These are phyloP conservation scores for Daedalea quercina DNA, from an alignment of 768 basidiomycete species.

Conservation along the genomic window DNA sequence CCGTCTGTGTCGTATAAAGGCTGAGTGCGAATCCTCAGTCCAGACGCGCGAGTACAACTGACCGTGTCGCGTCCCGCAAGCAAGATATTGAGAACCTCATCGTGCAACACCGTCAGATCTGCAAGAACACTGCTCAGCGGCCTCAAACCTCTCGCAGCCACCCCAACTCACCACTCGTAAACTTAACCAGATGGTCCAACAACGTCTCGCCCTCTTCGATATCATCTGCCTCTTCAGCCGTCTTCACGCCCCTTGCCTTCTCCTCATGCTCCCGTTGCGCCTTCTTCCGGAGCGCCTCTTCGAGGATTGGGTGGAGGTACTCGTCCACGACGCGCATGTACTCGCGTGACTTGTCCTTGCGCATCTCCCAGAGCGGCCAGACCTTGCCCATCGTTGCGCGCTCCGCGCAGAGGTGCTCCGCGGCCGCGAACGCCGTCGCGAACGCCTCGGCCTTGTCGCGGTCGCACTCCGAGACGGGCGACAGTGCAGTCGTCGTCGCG, in stretches of 20 bases:
- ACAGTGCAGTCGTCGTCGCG: not conserved
- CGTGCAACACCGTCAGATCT: conserved; percentile 23
- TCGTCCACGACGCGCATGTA: conserved; percentile 35
- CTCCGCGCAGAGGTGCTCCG: conserved; percentile 25
- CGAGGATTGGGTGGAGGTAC: conserved; percentile 43
- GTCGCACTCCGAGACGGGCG: not conserved
- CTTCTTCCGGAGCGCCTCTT: conserved; percentile 35
- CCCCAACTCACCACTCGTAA: conserved; percentile 29
- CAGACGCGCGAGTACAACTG: not conserved
- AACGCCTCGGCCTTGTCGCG: conserved; percentile 22
- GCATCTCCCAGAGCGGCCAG: conserved; percentile 42
- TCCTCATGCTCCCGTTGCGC: conserved; percentile 12
- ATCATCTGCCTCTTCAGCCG: conserved; percentile 7
- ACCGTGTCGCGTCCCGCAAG: conserved; percentile 20
- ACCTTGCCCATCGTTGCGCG: conserved; percentile 32
- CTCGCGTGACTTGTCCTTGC: conserved; percentile 32
- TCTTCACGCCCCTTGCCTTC: not conserved
- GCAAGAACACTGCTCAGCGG: not conserved
- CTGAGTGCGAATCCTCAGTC: too few relatives aligned
- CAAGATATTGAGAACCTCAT: conserved; percentile 26
- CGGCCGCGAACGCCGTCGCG: conserved; percentile 31
- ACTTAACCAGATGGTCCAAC: conserved; percentile 31
- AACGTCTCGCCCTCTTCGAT: conserved; percentile 28
- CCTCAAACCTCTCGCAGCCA: not conserved
- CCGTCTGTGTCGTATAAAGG: too few relatives aligned